Conservation (phyloP, 2,329 filamentous ascomycete species). For the Teratosphaeria epicoccoides region DNA sequence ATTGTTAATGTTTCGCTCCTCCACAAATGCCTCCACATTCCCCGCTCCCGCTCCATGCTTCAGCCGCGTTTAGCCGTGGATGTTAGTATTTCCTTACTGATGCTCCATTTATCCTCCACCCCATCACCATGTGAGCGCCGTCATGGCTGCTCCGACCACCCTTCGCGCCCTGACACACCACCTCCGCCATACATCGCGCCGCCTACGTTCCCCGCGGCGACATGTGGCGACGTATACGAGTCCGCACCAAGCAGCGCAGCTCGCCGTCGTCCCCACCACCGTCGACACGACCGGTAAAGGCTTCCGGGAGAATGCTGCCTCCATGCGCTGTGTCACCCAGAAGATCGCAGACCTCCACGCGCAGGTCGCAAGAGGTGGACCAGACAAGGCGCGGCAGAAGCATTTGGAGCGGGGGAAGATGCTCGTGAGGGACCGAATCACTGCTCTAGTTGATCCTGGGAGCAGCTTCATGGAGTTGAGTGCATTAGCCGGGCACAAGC, state of each 20-base stretch:
- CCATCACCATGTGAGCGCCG: constrained; percentile 4
- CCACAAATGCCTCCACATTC: constrained; percentile 2
- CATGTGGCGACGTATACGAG: constrained; percentile 66
- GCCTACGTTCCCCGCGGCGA: constrained; percentile 16
- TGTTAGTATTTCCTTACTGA: not conserved
- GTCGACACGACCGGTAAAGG: constrained; percentile 69
- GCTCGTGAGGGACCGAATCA: constrained; percentile 81
- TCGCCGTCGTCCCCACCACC: constrained; percentile 66
- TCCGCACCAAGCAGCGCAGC: constrained; percentile 67
- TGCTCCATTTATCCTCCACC: not conserved
- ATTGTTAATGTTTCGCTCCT: not conserved
- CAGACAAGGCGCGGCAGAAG: constrained; percentile 74
- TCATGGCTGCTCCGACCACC: not conserved
- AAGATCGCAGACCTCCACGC: constrained; percentile 60
- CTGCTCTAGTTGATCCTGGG: constrained; percentile 76
- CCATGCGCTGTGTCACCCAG: constrained; percentile 64
- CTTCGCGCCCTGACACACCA: not conserved
- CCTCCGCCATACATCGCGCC: constrained; percentile 8
- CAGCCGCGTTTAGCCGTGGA: not conserved
- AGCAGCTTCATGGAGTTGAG: constrained; percentile 90
- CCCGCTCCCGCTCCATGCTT: not conserved
- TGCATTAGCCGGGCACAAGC: constrained; percentile 72
- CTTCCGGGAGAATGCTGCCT: constrained; percentile 67
- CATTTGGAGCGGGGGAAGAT: constrained; percentile 85
- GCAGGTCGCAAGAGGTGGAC: constrained; percentile 58